Conservation (phyloP, 2,329 filamentous ascomycete species). For the Epichloe gansuensis region DNA sequence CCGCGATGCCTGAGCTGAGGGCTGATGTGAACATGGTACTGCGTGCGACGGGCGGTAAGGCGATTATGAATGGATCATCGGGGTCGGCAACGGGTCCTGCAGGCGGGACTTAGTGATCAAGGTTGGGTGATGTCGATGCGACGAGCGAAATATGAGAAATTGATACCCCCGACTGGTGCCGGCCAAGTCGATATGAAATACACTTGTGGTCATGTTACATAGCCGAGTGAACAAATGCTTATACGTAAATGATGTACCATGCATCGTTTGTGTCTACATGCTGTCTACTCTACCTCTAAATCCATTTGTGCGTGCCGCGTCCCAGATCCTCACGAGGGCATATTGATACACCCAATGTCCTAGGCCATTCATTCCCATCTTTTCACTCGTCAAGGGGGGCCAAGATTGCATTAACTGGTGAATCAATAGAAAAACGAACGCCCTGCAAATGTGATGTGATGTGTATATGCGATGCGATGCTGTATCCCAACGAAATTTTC, state of each 20-base stretch:
- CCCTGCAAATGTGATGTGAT: slow-evolving; percentile 16
- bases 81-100: background rate
- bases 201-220: too few species aligned
- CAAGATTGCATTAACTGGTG: background rate
- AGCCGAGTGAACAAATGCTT: too few species aligned
- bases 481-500: slow-evolving; percentile 8
- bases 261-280: slow-evolving; percentile 1
- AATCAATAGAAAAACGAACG: slow-evolving; percentile 13
- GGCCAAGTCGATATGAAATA: too few species aligned
- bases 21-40: slow-evolving; percentile 41
- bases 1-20: slow-evolving; percentile 46
- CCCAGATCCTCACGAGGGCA: background rate
- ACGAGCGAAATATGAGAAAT: too few species aligned
- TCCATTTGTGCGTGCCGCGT: background rate
- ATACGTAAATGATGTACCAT: background rate
- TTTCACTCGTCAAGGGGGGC: background rate
- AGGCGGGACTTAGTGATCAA: background rate
- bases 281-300: slow-evolving; percentile 2
- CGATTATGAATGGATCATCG: background rate
- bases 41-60: slow-evolving; percentile 29
- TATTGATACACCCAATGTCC: background rate
- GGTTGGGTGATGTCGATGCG: too few species aligned
- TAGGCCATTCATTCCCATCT: background rate
- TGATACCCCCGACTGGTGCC: too few species aligned
- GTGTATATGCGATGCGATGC: background rate